Conservation (phyloP, 2,329 filamentous ascomycete genomes). For the Aspergillus sp. region DNA sequence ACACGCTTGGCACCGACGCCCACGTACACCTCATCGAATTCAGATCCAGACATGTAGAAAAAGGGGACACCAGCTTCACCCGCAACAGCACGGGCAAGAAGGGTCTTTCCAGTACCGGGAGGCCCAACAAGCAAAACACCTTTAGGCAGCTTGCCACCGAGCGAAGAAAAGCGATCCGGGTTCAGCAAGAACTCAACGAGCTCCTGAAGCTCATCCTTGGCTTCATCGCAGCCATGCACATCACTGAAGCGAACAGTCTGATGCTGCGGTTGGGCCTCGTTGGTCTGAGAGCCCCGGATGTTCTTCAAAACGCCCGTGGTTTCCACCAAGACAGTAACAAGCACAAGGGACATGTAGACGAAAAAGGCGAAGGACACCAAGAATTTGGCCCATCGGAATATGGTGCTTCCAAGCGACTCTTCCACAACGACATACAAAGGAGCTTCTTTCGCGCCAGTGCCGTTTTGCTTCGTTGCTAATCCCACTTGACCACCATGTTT, state of each 20-base stretch:
- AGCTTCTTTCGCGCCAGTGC: slow-evolving; percentile 72
- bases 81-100: slow-evolving; percentile 90
- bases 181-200: slow-evolving; percentile 94
- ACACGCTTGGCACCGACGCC: slow-evolving; percentile 96
- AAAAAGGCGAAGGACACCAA: slow-evolving; percentile 73
- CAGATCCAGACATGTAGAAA: slow-evolving; percentile 99
- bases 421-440: slow-evolving; percentile 97
- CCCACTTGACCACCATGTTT: slow-evolving; percentile 65
- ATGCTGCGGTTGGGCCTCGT: slow-evolving; percentile 87
- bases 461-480: slow-evolving; percentile 47
- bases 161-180: slow-evolving; percentile 86
- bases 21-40: slow-evolving; percentile 98
- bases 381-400: slow-evolving; percentile 94
- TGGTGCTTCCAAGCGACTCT: slow-evolving; percentile 72
- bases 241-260: slow-evolving; percentile 90
- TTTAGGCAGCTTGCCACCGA: slow-evolving; percentile 95
- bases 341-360: slow-evolving; percentile 74
- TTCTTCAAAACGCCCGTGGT: slow-evolving; percentile 76
- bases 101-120: slow-evolving; percentile 95
- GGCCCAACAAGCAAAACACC: slow-evolving; percentile 93
- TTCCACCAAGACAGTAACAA: slow-evolving; percentile 81
- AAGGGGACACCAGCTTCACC: slow-evolving; percentile 97
- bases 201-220: slow-evolving; percentile 96
- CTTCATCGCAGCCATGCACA: slow-evolving; percentile 96
- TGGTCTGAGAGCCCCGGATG: slow-evolving; percentile 67